These are phyloP conservation scores for Staphylotrichum longicolle DNA, from an alignment of 495 filamentous ascomycete genomes.

Conservation along the genomic window DNA sequence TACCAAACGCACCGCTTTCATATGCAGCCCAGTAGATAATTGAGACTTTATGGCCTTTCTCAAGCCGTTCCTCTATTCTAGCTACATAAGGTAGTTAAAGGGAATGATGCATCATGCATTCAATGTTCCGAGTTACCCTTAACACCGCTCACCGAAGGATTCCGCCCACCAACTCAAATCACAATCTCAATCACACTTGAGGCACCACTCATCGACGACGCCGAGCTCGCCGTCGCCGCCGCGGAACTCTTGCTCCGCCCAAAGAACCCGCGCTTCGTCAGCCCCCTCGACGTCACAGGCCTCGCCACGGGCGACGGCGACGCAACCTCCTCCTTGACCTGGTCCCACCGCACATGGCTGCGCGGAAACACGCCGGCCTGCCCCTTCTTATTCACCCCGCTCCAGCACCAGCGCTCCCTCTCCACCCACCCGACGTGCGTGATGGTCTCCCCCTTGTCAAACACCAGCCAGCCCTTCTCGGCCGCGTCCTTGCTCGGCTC, in stretches of 20 bases:
- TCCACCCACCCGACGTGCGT: conserved; percentile 21
- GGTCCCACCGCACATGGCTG: background rate
- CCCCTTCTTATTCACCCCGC: conserved; percentile 44
- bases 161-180: background rate
- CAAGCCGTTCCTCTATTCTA: too few relatives aligned
- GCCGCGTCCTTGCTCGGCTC: conserved; percentile 40
- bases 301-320: background rate
- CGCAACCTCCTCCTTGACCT: background rate
- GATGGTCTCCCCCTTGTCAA: conserved; percentile 48
- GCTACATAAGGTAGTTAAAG: too few relatives aligned
- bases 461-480: conserved; percentile 43
- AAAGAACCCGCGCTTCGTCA: background rate
- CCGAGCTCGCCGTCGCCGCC: background rate
- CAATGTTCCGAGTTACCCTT: too few relatives aligned
- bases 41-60: too few relatives aligned
- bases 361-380: conserved; percentile 49
- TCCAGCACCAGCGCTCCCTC: conserved; percentile 51
- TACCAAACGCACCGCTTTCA: too few relatives aligned
- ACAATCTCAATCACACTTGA: background rate
- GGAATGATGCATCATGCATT: too few relatives aligned
- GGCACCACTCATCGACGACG: background rate
- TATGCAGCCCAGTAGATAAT: too few relatives aligned
- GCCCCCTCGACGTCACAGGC: background rate
- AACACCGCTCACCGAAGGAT: too few relatives aligned
- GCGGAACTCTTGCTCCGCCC: background rate